Evolutionary conservation across 2,329 filamentous ascomycete genomes (phyloP).

Genomic region (Penicillium thymicola): DNA sequence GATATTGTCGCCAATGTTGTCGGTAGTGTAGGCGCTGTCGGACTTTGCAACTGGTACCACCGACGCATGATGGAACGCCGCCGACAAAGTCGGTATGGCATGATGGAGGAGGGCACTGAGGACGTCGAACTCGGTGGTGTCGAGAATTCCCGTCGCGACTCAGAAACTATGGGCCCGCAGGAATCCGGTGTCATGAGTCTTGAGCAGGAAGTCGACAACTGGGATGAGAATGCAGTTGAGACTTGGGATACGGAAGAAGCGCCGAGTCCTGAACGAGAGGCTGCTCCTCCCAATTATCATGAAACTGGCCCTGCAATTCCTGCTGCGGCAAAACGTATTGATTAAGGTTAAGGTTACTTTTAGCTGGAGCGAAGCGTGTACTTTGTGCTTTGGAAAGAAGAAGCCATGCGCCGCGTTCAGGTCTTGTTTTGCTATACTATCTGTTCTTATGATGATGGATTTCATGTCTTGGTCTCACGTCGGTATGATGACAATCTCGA

Average conservation of each 20-base stretch:
- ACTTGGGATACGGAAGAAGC: slow-evolving; percentile 61
- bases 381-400: not conserved
- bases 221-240: slow-evolving; percentile 80
- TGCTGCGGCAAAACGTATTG: slow-evolving; percentile 31
- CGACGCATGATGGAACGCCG: slow-evolving; percentile 90
- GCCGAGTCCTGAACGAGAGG: slow-evolving; percentile 24
- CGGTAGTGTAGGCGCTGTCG: slow-evolving; percentile 69
- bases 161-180: slow-evolving; percentile 47
- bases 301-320: slow-evolving; percentile 21
- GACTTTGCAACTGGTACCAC: slow-evolving; percentile 85
- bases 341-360: slow-evolving; percentile 28
- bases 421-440: not conserved
- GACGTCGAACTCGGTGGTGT: slow-evolving; percentile 71
- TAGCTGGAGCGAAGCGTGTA: not conserved
- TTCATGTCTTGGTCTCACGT: slow-evolving; percentile 18
- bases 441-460: slow-evolving; percentile 13
- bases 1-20: slow-evolving; percentile 86
- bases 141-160: slow-evolving; percentile 45
- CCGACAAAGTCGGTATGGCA: slow-evolving; percentile 69
- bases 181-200: slow-evolving; percentile 65
- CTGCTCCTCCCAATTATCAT: slow-evolving; percentile 19
- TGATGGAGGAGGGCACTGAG: slow-evolving; percentile 51
- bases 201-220: slow-evolving; percentile 85
- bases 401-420: not conserved
- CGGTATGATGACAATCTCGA: slow-evolving; percentile 16